Percentiles rank a stretch among this genome's conserved stretches.
Evolutionary conservation across 2,329 filamentous ascomycete genomes (phyloP).

Genomic region (Hymenoscyphus albidus): DNA sequence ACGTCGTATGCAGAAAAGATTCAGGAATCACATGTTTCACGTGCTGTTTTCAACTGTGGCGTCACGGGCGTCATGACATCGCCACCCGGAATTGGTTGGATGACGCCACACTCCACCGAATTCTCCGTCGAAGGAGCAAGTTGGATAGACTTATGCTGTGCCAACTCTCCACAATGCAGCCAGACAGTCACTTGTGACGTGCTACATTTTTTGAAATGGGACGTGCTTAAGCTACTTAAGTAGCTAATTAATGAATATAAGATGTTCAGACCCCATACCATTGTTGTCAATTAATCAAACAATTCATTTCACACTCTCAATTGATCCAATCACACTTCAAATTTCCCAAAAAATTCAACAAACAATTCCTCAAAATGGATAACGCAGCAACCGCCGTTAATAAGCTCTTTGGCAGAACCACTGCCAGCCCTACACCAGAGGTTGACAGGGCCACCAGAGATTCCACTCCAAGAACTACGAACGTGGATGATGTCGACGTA

Average conservation of each 20-base stretch:
- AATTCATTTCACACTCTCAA: not conserved
- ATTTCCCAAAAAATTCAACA: not conserved
- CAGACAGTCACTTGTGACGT: not conserved
- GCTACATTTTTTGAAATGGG: not conserved
- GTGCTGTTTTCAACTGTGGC: too few species aligned
- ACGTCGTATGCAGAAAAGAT: too few species aligned
- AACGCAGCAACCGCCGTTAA: conserved; percentile 20
- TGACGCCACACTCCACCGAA: too few species aligned
- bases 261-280: not conserved
- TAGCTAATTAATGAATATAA: not conserved
- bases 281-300: not conserved
- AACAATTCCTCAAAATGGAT: conserved; percentile 11
- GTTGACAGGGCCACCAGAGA: not conserved
- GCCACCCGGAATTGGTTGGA: too few species aligned
- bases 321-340: not conserved
- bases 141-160: too few species aligned
- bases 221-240: not conserved
- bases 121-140: too few species aligned
- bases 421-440: conserved; percentile 3
- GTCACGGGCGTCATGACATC: too few species aligned
- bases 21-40: too few species aligned
- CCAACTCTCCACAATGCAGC: too few species aligned
- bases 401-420: conserved; percentile 16
- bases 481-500: not conserved
- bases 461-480: not conserved